Evolutionary conservation across 1,284 basidiomycete genomes (phyloP), one percentile per base, ranked within the genome.

Genomic region (Rugiboletus extremiorientalis): DNA sequence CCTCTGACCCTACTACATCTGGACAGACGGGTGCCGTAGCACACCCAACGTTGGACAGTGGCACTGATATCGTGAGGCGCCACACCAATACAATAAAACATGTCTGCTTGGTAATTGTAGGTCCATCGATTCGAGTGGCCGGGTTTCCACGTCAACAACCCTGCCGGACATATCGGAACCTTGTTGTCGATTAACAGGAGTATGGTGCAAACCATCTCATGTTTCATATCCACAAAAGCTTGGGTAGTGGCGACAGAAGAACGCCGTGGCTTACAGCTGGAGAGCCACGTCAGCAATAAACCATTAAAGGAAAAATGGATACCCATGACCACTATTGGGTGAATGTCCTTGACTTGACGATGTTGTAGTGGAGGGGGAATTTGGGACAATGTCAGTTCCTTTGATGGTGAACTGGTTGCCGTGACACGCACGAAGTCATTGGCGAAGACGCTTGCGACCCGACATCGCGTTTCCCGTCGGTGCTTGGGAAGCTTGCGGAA

Each of bases 151-250:
- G 22, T 12, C 51, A 56, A 37, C 55, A 25, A 23, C 5, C 11
- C 30, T 33, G 14, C n/a, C 38, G 23, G 23, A 28, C 31, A 36
- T 7, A 25, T 34, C n/a, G 16, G 25, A 30, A 25, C 12, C 22
- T 33, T 28, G 22, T 22, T n/a, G 25, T 16, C 10, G 1, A 30
- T 11, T 23, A 12, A n/a, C 23, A n/a, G 28, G 40, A 20, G 8
- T 28, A 43, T 27, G 31, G 36, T 42, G 36, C 36, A 36, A 31
- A 15, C 23, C 16, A 16, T 23, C 22, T 31, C 45, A 44, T 28
- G 46, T 60, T 60, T 63, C 60, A 46, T 41, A 30, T 38, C 37
- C n/a, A 60, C n/a, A 34, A 38, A 37, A 31, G 5, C 25, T 31
- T 20, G 16, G 38, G 37, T 22, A 34, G 56, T 14, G 25, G 38